Evolutionary conservation across 148 eudicot genomes (phyloP).

Genomic region (Limonium bicolor): DNA sequence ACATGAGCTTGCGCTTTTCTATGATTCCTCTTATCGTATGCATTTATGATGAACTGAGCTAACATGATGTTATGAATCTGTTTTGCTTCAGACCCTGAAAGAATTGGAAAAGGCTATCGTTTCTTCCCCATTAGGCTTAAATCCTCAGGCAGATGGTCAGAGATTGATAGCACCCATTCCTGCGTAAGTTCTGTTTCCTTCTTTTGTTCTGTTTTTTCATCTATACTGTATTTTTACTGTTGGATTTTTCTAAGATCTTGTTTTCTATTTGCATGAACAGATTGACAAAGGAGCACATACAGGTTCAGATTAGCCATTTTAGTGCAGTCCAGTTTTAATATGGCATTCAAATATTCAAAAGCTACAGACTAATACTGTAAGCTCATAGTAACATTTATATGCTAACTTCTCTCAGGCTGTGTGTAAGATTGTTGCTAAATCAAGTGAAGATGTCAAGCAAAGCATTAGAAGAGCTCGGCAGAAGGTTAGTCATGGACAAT

Average conservation of each 20-base stretch:
- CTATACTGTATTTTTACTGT: background rate
- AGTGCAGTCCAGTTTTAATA: too few relatives aligned
- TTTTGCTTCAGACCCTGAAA: conserved; percentile 48
- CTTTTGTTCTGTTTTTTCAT: background rate
- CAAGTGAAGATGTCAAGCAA: conserved; percentile 91
- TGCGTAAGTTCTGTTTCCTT: conserved; percentile 55
- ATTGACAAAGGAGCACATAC: conserved; percentile 80
- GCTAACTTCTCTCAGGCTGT: conserved; percentile 51
- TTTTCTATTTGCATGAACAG: conserved; percentile 26
- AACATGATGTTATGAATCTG: too few relatives aligned
- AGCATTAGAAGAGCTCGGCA: conserved; percentile 97
- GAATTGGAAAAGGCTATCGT: conserved; percentile 78
- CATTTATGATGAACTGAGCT: too few relatives aligned
- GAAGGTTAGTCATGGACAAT: conserved; percentile 40
- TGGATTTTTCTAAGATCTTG: background rate
- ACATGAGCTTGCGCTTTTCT: background rate
- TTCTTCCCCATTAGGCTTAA: conserved; percentile 80
- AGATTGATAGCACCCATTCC: conserved; percentile 64
- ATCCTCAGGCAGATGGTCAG: conserved; percentile 59
- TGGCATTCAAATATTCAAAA: too few relatives aligned
- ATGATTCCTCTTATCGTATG: too few relatives aligned
- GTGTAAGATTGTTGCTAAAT: conserved; percentile 70
- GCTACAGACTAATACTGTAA: too few relatives aligned
- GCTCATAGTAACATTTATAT: too few relatives aligned
- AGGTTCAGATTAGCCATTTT: too few relatives aligned